These are phyloP conservation scores for Debaryomyces hansenii DNA, from an alignment of 805 yeast genomes.

Conservation along the genomic window DNA sequence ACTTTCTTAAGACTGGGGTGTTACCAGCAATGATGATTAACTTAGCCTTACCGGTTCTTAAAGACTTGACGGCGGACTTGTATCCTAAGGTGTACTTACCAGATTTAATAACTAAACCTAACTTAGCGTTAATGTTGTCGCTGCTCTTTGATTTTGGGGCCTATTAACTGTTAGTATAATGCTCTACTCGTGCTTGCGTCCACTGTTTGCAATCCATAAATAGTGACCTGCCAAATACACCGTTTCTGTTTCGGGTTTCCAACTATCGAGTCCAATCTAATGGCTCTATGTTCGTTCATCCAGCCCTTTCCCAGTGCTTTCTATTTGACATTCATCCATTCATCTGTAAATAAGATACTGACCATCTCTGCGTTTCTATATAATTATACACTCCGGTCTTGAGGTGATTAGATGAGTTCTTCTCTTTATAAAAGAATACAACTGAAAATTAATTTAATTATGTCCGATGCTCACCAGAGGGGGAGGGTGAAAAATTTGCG, in stretches of 20 bases:
- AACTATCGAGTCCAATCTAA: neutral
- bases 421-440: constrained; percentile 2
- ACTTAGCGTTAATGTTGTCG: constrained; percentile 96
- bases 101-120: constrained; percentile 96
- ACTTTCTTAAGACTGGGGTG: constrained; percentile 99
- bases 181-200: neutral
- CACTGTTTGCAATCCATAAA: neutral
- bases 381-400: constrained; percentile 90
- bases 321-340: neutral
- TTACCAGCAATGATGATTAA: constrained; percentile 96
- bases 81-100: constrained; percentile 99
- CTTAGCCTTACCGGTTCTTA: constrained; percentile 99
- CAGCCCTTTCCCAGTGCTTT: neutral
- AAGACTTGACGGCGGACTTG: constrained; percentile 97
- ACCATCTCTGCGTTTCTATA: constrained; percentile 92
- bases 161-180: constrained; percentile 51
- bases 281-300: neutral
- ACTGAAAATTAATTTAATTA: neutral
- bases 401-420: constrained; percentile 3
- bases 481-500: neutral
- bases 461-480: neutral
- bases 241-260: neutral
- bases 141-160: constrained; percentile 95
- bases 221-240: no score
- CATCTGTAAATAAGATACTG: constrained; percentile 49